Evolutionary conservation across 2,329 filamentous ascomycete species (phyloP).

Genomic region (Penicillium expansum): DNA sequence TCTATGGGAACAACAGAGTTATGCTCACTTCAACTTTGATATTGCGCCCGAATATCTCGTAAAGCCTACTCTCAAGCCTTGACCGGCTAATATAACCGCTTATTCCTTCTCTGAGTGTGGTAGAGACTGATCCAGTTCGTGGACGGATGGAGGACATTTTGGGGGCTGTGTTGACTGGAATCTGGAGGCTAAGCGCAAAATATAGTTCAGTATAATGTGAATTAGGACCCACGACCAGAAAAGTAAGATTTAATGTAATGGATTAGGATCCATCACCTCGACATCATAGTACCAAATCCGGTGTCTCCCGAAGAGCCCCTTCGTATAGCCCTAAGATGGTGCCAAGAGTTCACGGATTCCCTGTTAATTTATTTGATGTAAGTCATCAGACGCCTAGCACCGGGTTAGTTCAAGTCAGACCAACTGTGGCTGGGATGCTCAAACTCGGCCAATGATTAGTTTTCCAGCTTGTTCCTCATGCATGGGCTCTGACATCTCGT

Average conservation of each 20-base stretch:
- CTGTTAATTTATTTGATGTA: neutral
- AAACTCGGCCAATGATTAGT: neutral
- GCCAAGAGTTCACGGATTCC: neutral
- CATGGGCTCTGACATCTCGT: neutral
- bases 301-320: neutral
- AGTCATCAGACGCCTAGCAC: neutral
- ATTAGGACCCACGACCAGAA: neutral
- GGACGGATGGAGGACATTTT: neutral
- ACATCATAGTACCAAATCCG: neutral
- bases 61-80: neutral
- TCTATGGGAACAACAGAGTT: neutral
- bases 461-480: neutral
- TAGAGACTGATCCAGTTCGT: neutral
- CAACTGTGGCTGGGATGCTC: neutral
- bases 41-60: neutral
- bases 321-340: neutral
- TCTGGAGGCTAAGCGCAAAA: neutral
- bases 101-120: neutral
- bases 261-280: neutral
- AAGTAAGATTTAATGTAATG: neutral
- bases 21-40: neutral
- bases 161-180: neutral
- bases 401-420: neutral
- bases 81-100: neutral
- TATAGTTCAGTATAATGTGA: neutral